Evolutionary conservation across 2,329 filamentous ascomycete genomes (phyloP).

Genomic region (Helicocarpus griseus): DNA sequence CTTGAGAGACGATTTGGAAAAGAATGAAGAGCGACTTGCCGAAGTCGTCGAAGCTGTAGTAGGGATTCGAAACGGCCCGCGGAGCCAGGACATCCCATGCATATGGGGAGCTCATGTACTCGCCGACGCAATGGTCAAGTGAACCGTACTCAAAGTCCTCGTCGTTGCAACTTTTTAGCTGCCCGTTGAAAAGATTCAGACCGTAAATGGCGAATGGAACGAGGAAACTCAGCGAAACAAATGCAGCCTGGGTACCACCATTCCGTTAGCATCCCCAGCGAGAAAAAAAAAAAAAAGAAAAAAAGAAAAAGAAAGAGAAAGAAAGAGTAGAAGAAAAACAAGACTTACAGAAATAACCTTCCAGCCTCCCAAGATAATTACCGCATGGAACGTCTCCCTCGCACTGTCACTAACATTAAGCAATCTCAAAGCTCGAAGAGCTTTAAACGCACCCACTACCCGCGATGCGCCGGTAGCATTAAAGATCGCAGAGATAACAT

Average conservation of each 20-base stretch:
- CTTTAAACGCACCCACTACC: constrained; percentile 94
- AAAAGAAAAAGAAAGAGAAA: background rate
- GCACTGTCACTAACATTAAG: constrained; percentile 96
- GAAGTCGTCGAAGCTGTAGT: constrained; percentile 90
- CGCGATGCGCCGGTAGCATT: constrained; percentile 78
- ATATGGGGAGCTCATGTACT: constrained; percentile 67
- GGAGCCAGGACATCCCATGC: constrained; percentile 80
- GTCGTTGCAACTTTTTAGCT: constrained; percentile 75
- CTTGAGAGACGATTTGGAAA: constrained; percentile 97
- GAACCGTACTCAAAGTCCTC: constrained; percentile 44
- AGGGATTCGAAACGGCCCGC: constrained; percentile 69
- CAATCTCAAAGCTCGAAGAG: constrained; percentile 76
- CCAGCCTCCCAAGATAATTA: constrained; percentile 88
- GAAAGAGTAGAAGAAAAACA: background rate
- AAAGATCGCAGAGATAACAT: constrained; percentile 71
- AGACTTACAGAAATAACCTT: constrained; percentile 74
- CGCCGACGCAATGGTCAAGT: constrained; percentile 70
- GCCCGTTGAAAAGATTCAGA: constrained; percentile 80
- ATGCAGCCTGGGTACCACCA: constrained; percentile 52
- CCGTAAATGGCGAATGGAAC: constrained; percentile 97
- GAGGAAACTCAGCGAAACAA: constrained; percentile 86
- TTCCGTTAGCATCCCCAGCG: constrained; percentile 1
- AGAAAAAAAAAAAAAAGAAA: background rate
- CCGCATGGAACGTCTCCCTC: constrained; percentile 89
- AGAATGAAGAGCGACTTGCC: constrained; percentile 89